Percentiles rank a stretch among this genome's conserved stretches.
phyloP scores from a whole-genome alignment of 2,329 filamentous ascomycete genomes.

The Stagonosporopsis rhizophila region DNA sequence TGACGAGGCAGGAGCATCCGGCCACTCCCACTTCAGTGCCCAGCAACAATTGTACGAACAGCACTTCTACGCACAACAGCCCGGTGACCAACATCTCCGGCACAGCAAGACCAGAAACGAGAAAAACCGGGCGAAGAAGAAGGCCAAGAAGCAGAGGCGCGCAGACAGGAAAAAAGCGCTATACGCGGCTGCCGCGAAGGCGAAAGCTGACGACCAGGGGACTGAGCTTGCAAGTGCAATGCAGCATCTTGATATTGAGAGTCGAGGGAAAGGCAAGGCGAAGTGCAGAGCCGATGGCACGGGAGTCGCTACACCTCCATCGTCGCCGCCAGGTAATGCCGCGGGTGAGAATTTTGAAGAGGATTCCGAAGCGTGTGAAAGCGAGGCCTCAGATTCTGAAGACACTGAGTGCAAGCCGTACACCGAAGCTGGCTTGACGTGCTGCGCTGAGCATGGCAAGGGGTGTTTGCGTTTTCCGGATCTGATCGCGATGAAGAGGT shows the following conservation, averaged over 20 bases:
- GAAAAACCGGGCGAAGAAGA: background rate
- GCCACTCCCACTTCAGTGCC: background rate
- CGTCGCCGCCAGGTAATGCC: background rate
- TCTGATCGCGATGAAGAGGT: background rate
- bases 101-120: background rate
- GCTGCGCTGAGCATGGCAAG: background rate
- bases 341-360: background rate
- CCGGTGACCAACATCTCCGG: background rate
- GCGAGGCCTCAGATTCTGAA: background rate
- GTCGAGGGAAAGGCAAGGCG: background rate
- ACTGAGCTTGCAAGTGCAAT: background rate
- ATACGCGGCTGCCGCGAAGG: background rate
- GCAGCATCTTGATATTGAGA: background rate
- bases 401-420: background rate
- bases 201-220: background rate
- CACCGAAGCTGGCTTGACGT: background rate
- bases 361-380: background rate
- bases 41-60: background rate
- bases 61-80: no score
- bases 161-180: background rate
- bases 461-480: background rate
- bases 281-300: background rate
- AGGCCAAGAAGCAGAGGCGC: background rate
- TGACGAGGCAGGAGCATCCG: background rate
- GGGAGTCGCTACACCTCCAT: background rate